These are phyloP conservation scores for Carex myosuroides DNA, from an alignment of 176 grass and related monocot species.

Conservation along the genomic window DNA sequence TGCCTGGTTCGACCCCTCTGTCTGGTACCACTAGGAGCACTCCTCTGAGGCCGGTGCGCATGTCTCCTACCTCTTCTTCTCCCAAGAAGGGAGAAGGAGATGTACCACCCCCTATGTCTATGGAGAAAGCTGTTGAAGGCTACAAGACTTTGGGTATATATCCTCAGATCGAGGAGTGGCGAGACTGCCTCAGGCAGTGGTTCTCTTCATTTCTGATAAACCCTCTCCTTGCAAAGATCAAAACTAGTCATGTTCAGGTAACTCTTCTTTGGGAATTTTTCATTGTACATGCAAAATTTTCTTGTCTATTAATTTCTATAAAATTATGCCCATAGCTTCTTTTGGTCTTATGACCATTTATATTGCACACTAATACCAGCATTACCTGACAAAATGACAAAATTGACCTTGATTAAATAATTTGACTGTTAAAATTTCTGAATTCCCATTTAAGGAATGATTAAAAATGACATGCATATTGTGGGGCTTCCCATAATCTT, in stretches of 20 bases:
- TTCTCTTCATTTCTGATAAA: slow-evolving; percentile 82
- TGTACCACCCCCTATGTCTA: slow-evolving; percentile 73
- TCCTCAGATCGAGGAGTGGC: slow-evolving; percentile 83
- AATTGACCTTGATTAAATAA: neutral
- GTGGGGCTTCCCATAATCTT: neutral
- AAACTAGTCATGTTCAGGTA: slow-evolving; percentile 84
- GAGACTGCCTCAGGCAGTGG: slow-evolving; percentile 86
- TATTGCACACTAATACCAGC: neutral
- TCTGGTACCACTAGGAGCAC: slow-evolving; percentile 70
- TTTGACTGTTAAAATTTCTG: neutral
- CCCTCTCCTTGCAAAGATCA: slow-evolving; percentile 70
- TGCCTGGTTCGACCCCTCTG: slow-evolving; percentile 42
- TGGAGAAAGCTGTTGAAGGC: slow-evolving; percentile 68
- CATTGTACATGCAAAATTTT: neutral
- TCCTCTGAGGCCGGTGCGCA: slow-evolving; percentile 73
- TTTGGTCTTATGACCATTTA: neutral
- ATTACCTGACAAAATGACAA: neutral
- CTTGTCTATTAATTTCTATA: neutral
- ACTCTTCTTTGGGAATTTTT: slow-evolving; percentile 9
- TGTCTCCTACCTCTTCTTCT: slow-evolving; percentile 81
- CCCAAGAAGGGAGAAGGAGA: slow-evolving; percentile 93
- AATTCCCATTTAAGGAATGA: neutral
- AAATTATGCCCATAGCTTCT: neutral
- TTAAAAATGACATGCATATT: neutral
- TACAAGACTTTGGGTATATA: slow-evolving; percentile 75